Evolutionary conservation across 1,284 basidiomycete genomes (phyloP).

Genomic region (Amylostereum areolatum): DNA sequence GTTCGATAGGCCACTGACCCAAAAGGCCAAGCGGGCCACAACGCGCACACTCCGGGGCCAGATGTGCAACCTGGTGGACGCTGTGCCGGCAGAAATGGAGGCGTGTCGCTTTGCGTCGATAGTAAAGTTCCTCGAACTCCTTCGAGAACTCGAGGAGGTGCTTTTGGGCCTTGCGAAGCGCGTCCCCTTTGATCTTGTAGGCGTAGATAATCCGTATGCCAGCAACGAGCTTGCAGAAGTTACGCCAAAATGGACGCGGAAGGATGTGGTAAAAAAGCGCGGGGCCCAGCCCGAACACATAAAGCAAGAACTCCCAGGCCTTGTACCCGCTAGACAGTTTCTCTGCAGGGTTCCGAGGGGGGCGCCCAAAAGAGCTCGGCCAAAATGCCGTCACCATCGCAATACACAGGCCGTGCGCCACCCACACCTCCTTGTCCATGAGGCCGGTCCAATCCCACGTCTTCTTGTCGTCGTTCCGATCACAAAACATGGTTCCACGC

Average conservation of each 20-base stretch:
- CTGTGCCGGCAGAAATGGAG: slow-evolving; percentile 20
- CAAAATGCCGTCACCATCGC: slow-evolving; percentile 15
- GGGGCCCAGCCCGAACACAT: slow-evolving; percentile 17
- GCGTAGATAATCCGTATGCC: slow-evolving; percentile 13
- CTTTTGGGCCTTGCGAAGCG: slow-evolving; percentile 6
- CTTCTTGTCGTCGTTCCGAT: slow-evolving; percentile 5
- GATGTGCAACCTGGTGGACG: slow-evolving; percentile 17
- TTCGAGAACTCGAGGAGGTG: slow-evolving; percentile 10
- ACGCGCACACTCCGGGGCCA: slow-evolving; percentile 9
- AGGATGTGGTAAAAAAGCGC: slow-evolving; percentile 12
- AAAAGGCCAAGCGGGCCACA: slow-evolving; percentile 14
- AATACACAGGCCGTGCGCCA: slow-evolving; percentile 13
- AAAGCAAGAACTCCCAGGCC: slow-evolving; percentile 20
- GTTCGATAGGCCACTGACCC: slow-evolving; percentile 21
- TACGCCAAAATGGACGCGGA: slow-evolving; percentile 10
- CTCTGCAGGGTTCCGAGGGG: slow-evolving; percentile 22
- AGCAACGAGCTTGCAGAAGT: slow-evolving; percentile 18
- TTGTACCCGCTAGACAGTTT: slow-evolving; percentile 28
- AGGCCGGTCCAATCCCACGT: slow-evolving; percentile 29
- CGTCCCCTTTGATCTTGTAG: background rate
- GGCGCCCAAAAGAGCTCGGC: slow-evolving; percentile 22
- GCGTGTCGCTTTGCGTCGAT: slow-evolving; percentile 12
- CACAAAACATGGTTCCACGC: slow-evolving; percentile 14
- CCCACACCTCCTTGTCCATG: slow-evolving; percentile 12
- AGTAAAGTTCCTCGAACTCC: slow-evolving; percentile 20